Evolutionary conservation across 1,139 yeast species (phyloP), one percentile per base, ranked within the genome.

Genomic region (Saccharomyces uvarum): DNA sequence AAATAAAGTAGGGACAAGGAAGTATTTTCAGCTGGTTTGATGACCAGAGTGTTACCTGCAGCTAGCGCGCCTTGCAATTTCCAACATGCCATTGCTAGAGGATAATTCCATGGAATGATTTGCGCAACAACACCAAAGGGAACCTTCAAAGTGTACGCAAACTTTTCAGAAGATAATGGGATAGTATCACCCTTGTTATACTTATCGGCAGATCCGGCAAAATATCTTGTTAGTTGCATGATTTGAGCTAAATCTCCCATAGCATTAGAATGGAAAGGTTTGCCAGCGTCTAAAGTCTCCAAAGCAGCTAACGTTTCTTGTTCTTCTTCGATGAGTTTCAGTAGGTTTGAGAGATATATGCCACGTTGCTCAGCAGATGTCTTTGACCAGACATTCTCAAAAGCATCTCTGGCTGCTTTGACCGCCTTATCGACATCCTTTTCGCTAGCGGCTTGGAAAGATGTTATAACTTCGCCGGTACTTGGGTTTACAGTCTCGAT

Each of bases 171-270:
- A 51, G 67, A 69, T 59, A 85, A 76, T 59, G 88, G 91, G 63
- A 88, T 83, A 50, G 84, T 82, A 59, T 78, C 77, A 49, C 97
- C 97, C 59, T 79, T 78, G 56, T 81, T 73, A 61, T 84, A 77
- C 75, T 89, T 89, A 72, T 86, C 95, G 50, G 96, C 91, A 83
- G 88, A 85, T 52, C 96, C 97, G 26, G 93, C 96, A 70, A 80
- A 80, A 77, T 85, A 75, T 75, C 84, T 77, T 75, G 84, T 75
- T 69, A 85, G 75, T 65, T 80, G 73, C 68, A 85, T 66, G 70
- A 83, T 75, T 73, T 81, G 73, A 68, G 77, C 81, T 53, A 89
- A 75, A 67, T 89, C 96, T 57, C 73, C 80, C 53, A 73, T 64
- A 9, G 84, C 79, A 63, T 81, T 81, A 54, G 76, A 71, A 53